These are phyloP conservation scores for rapeseed (Brassica napus) DNA, from an alignment of 345 rosid genomes.

Conservation along the genomic window DNA sequence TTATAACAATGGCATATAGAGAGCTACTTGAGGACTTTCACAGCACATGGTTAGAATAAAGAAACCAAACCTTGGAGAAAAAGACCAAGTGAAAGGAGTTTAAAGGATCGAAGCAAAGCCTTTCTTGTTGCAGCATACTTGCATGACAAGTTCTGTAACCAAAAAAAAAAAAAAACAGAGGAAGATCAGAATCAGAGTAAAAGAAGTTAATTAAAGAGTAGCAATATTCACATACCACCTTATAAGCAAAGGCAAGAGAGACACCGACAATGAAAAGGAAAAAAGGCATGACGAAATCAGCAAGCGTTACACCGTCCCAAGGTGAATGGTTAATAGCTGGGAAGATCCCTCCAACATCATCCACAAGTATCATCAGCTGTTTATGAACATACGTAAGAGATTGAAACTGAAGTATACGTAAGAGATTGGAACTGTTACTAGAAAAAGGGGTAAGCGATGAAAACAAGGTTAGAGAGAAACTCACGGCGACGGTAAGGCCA, in stretches of 20 bases:
- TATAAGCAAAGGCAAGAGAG: constrained; percentile 71
- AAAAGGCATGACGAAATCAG: constrained; percentile 94
- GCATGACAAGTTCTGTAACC: constrained; percentile 54
- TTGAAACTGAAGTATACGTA: not conserved
- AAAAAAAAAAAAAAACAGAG: not conserved
- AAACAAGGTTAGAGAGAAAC: not conserved
- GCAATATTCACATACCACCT: constrained; percentile 42
- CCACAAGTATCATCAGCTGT: constrained; percentile 94
- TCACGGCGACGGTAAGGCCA: constrained; percentile 57
- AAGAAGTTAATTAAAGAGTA: not conserved
- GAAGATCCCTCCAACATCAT: constrained; percentile 75
- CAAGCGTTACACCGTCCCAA: constrained; percentile 85
- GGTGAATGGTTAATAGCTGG: constrained; percentile 89
- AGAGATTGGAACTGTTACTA: not conserved
- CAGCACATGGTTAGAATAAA: not conserved
- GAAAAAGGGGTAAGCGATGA: not conserved
- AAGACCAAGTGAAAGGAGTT: constrained; percentile 64
- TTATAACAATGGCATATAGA: not conserved
- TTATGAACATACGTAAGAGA: not conserved
- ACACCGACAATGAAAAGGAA: constrained; percentile 89
- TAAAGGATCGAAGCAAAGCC: constrained; percentile 56
- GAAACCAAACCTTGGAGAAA: constrained; percentile 72
- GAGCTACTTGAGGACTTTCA: not conserved
- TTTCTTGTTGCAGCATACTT: constrained; percentile 64
- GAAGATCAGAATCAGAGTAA: not conserved